Conservation (phyloP, 2,329 filamentous ascomycete genomes). For the Cercospora citrullina region DNA sequence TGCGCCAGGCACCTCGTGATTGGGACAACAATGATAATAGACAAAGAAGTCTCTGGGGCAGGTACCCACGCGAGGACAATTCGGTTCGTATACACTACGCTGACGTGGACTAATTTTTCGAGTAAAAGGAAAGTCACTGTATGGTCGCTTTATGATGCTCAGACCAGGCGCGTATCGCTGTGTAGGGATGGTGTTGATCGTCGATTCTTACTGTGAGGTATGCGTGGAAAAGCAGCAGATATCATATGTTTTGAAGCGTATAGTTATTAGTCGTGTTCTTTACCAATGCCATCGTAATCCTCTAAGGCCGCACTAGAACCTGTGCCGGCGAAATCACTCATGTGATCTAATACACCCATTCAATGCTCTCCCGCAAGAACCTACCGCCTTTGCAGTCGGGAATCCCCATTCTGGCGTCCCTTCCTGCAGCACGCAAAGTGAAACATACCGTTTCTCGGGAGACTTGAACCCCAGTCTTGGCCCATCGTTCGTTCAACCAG, state of each 20-base stretch:
- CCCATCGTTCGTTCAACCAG: conserved; percentile 35
- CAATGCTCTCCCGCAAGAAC: conserved; percentile 15
- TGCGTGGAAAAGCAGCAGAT: not conserved
- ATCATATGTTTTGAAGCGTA: not conserved
- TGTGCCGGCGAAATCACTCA: not conserved
- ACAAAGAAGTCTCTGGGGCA: not conserved
- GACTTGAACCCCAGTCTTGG: conserved; percentile 32
- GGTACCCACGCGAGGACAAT: not conserved
- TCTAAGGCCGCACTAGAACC: not conserved
- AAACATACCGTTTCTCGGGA: conserved; percentile 30
- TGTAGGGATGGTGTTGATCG: not conserved
- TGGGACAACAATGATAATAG: not conserved
- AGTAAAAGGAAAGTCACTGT: not conserved
- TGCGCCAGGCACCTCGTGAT: not conserved
- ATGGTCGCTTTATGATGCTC: too few relatives aligned
- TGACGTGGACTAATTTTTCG: not conserved
- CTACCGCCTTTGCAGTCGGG: conserved; percentile 23
- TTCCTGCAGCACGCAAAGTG: conserved; percentile 24
- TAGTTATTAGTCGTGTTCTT: not conserved
- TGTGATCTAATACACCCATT: conserved; percentile 3
- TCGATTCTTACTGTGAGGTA: not conserved
- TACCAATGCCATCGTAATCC: not conserved
- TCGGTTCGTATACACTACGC: not conserved
- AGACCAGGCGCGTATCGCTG: not conserved
- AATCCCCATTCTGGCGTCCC: conserved; percentile 26